These are phyloP conservation scores for Chalaropsis thielavioides DNA, from an alignment of 2,329 filamentous ascomycete species.

Conservation along the genomic window DNA sequence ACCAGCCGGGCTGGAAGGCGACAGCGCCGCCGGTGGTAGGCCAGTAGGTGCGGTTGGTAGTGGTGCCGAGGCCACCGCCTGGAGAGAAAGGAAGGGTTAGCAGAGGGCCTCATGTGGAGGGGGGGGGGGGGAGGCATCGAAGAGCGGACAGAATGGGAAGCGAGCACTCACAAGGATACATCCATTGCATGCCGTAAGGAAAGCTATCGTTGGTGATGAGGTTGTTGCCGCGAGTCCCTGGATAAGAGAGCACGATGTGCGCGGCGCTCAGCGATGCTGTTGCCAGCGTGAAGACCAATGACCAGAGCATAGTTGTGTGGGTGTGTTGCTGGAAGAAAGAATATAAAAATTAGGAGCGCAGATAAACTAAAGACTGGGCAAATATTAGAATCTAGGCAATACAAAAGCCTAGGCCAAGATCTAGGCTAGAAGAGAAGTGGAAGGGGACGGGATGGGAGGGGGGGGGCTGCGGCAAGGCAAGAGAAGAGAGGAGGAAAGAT, in stretches of 20 bases:
- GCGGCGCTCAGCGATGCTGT: conserved; percentile 40
- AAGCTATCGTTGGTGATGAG: conserved; percentile 63
- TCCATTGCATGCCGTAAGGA: conserved; percentile 89
- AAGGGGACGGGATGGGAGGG: not conserved
- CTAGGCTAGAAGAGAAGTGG: not conserved
- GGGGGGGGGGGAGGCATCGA: not conserved
- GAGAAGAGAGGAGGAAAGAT: not conserved
- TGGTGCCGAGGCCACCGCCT: conserved; percentile 73
- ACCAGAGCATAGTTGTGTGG: conserved; percentile 30
- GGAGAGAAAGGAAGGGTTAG: conserved; percentile 14
- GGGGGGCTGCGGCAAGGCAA: no score
- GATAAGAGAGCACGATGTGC: conserved; percentile 78
- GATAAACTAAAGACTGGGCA: conserved; percentile 18
- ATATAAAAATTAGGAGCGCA: no score
- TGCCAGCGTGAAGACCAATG: conserved; percentile 31
- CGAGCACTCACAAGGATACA: conserved; percentile 68
- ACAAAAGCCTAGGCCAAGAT: not conserved
- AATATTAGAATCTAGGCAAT: conserved; percentile 12
- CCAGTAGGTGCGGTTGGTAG: conserved; percentile 82
- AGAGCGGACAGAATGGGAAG: not conserved
- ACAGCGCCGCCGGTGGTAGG: conserved; percentile 76
- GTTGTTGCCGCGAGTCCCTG: conserved; percentile 77
- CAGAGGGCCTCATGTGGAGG: conserved; percentile 15
- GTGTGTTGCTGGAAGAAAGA: no score
- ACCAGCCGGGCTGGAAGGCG: conserved; percentile 89